Base-by-base conservation (phyloP, 1,139 yeast genomes). In the Pichia sp. region DNA sequence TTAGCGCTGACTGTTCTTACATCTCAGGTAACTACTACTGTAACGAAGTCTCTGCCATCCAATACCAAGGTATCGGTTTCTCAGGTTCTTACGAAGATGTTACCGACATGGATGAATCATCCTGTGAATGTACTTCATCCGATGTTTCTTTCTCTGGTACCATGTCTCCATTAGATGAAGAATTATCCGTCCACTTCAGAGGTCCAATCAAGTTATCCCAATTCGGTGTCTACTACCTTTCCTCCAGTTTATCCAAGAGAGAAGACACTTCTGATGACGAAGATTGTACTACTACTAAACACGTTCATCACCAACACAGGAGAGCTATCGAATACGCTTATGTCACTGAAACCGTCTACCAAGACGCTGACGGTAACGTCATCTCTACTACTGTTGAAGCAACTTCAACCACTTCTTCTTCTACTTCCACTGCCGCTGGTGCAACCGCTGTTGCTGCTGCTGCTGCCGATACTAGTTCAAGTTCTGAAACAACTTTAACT, bases 161-260 rank as follows among this genome's bases (percentile, higher is more conserved):
- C 24, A 72, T 88, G 62, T 72, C 96, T 42, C 98, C 98, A 31
- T 71, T 91, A 52, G 81, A 89, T 68, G 96, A 89, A 69, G 96
- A 89, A 66, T 72, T 91, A 45, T 83, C 96, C 17, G 87, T 93
- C 48, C 98, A 91, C 68, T 88, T 91, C 75, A 82, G 98, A 70
- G 99, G 98, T 48, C 99, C 98, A 31, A 67, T 93, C 57, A 74
- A 78, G 51, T 77, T 91, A 63, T 70, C 75, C 60, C 86, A 87
- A 68, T 89, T 93, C 63, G 97, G 90, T 57, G 88, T 76, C 57
- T 85, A 83, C 69, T 74, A 76, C 53, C 79, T 82, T 52, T 53
- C 67, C 14, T 51, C 67, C 15, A 57, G 69, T 31, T 55, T 71
- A 27, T 57, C 62, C 42, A 62, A 65, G 55, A 72, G 70, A 61